Evolutionary conservation across 768 basidiomycete genomes (phyloP), one percentile per base, ranked within the genome.

Genomic region (Lentinula guzmanii): DNA sequence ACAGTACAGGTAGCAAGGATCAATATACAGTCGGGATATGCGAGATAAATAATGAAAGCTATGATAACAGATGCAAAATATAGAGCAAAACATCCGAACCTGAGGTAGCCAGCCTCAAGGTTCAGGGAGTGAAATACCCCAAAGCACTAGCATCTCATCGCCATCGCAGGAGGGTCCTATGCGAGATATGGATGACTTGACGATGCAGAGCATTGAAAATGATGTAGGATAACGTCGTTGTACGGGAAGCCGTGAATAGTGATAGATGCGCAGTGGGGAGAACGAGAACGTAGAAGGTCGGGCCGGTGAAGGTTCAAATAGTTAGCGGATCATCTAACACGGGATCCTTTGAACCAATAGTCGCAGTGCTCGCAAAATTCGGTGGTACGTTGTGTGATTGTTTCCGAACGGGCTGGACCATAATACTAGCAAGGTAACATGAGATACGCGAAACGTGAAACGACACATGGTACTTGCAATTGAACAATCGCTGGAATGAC

Each of bases 381-480:
- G 60, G 73, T 69, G 2, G 80, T 85, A 52, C 73, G 71, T 24
- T 72, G 67, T 0, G 82, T 82, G 62, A 89, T 77, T 3, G 76
- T 84, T 70, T 93, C 89, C 58, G 78, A 80, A 46, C 74, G 73
- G 66, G 92, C 90, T 1, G 91, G 90, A 21, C 88, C 89, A 65
- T 80, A 78, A 69, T 86, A 90, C 90, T 90, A 67, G n/a, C n/a
- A 56, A 45, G 52, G 52, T 53, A 61, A 62, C 53, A 60, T 51
- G 63, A 61, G 61, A 4, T 2, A 7, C 13, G 50, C 35, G 31
- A 60, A 33, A 41, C 28, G n/a, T 16, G 37, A 42, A 9, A 33
- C 13, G 52, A 41, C 15, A 34, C n/a, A 52, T 28, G 80, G 79
- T 65, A 6, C 55, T 28, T n/a, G 39, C 55, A 42, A 74, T 72